A percentile compares a stretch with the other conserved stretches of the same genome.
Evolutionary conservation across 225 moss, liverwort and hornwort species (phyloP).

Genomic region (Polytrichum commune): DNA sequence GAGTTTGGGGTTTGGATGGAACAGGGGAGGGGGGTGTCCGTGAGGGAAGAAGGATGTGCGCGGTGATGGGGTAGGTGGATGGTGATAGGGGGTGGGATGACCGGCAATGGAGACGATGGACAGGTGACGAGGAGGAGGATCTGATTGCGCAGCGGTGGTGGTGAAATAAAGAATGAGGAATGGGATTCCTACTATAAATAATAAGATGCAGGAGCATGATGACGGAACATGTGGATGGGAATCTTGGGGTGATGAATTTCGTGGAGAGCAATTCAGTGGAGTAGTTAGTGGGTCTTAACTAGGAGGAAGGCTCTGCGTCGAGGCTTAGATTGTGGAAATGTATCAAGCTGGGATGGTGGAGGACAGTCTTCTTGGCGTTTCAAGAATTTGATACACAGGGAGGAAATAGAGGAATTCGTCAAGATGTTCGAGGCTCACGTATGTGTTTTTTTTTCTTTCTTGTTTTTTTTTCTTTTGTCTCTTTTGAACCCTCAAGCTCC

Average conservation of each 20-base stretch:
- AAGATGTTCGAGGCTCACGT: conserved; percentile 65
- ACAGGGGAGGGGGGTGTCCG: too few species aligned
- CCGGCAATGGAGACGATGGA: not conserved
- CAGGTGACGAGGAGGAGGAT: not conserved
- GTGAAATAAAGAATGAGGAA: not conserved
- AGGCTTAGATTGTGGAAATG: not conserved
- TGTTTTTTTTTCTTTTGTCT: not conserved
- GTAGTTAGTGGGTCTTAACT: not conserved
- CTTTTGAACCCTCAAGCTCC: conserved; percentile 8
- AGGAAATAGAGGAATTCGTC: conserved; percentile 16
- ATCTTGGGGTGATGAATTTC: not conserved
- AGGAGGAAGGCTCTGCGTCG: not conserved
- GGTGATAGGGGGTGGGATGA: too few species aligned
- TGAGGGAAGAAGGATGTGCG: too few species aligned
- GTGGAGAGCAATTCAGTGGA: not conserved
- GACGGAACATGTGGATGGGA: not conserved
- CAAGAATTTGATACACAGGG: not conserved
- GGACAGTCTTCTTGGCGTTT: not conserved
- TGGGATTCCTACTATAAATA: not conserved
- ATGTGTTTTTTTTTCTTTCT: conserved; percentile 3
- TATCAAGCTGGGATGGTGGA: not conserved
- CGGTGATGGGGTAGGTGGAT: too few species aligned
- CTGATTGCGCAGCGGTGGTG: not conserved
- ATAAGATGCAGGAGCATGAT: not conserved
- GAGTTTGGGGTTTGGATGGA: too few species aligned